phyloP scores from a whole-genome alignment of 2,329 filamentous ascomycete genomes.

The Paraphoma sp. region DNA sequence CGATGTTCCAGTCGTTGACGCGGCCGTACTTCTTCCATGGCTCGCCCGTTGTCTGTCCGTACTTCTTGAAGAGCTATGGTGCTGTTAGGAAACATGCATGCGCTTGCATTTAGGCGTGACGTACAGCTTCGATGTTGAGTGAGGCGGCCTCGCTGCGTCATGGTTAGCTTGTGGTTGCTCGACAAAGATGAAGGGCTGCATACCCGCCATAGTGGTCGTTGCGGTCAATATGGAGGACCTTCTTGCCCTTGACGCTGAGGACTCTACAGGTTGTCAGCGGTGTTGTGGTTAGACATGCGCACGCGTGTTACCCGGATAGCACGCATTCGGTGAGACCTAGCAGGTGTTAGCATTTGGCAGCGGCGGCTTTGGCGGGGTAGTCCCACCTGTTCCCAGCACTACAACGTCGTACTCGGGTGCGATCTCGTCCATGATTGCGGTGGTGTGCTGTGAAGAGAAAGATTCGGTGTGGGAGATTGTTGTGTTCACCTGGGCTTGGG shows the following conservation, averaged over 20 bases:
- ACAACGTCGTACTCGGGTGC: conserved; percentile 98
- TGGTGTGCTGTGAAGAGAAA: conserved; percentile 12
- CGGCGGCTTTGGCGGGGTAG: conserved; percentile 47
- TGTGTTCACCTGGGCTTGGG: conserved; percentile 28
- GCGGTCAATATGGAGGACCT: conserved; percentile 97
- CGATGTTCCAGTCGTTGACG: conserved; percentile 98
- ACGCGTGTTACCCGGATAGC: conserved; percentile 79
- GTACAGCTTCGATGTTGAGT: conserved; percentile 84
- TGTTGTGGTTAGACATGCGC: conserved; percentile 2
- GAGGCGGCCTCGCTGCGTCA: conserved; percentile 83
- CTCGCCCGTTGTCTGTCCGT: conserved; percentile 85
- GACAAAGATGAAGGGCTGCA: conserved; percentile 47
- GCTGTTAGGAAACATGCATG: conserved; percentile 50
- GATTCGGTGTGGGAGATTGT: conserved; percentile 23
- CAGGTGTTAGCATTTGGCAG: conserved; percentile 38
- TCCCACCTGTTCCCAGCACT: conserved; percentile 93
- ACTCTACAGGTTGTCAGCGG: conserved; percentile 64
- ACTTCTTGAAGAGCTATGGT: conserved; percentile 89
- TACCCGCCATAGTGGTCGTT: conserved; percentile 99
- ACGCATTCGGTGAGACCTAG: conserved; percentile 97
- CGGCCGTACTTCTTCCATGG: conserved; percentile 99
- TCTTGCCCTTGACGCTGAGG: conserved; percentile 97
- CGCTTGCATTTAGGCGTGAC: conserved; percentile 52
- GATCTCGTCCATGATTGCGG: conserved; percentile 87
- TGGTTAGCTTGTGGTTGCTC: conserved; percentile 28